Conservation (phyloP, 139 green algal genomes). For the Chlorella sp. region DNA sequence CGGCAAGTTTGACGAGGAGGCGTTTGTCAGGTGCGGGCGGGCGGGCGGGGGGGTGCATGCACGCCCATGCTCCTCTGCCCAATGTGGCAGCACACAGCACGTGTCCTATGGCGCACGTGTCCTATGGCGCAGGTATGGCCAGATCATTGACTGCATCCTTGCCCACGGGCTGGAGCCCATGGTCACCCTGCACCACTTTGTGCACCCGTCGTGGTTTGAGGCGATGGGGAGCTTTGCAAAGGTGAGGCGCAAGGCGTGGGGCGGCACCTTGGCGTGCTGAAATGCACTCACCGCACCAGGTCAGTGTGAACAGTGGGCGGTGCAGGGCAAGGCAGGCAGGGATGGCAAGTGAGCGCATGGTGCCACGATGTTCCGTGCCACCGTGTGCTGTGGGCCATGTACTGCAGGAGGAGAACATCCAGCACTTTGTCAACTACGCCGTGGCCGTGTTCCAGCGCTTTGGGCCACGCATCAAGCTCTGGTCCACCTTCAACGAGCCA, state of each 20-base stretch:
- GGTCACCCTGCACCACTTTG: slow-evolving; percentile 50
- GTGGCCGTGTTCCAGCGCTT: slow-evolving; percentile 13
- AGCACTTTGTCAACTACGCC: slow-evolving; percentile 22
- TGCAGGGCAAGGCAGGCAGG: no score
- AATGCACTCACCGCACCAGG: no score
- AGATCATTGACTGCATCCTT: slow-evolving; percentile 35
- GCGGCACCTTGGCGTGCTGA: no score
- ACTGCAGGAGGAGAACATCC: slow-evolving; percentile 32
- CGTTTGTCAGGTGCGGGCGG: background rate
- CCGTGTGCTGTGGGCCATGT: no score
- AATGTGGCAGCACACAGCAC: background rate
- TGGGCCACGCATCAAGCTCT: slow-evolving; percentile 18
- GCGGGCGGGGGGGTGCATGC: background rate
- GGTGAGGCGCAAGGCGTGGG: no score
- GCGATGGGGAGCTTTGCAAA: slow-evolving; percentile 23
- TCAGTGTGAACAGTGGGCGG: no score
- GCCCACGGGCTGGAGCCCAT: slow-evolving; percentile 34
- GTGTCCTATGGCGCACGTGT: background rate
- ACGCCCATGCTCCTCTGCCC: background rate
- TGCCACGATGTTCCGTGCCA: no score
- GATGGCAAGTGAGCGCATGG: no score
- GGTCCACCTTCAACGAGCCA: slow-evolving; percentile 50
- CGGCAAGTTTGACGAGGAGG: background rate
- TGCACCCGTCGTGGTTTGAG: slow-evolving; percentile 41
- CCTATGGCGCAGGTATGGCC: slow-evolving; percentile 21